phyloP scores from a whole-genome alignment of 139 green algal species.

The Ettlia oleoabundans region DNA sequence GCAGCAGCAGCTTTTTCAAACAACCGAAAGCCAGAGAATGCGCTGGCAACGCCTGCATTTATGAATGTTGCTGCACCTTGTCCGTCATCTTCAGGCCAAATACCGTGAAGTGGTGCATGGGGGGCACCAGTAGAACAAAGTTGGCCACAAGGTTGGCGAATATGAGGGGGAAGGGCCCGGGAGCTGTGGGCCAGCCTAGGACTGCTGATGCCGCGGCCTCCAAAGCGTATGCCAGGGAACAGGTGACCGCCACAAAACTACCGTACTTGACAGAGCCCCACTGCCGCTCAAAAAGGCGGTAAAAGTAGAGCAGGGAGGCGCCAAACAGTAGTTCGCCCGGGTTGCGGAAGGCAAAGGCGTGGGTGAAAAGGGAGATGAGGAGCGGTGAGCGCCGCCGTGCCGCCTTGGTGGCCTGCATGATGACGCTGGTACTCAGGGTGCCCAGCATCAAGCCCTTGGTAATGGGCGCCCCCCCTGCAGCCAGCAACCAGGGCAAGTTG shows the following conservation, averaged over 20 bases:
- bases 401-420: constrained; percentile 43
- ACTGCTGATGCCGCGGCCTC: constrained; percentile 34
- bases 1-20: background rate
- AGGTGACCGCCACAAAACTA: constrained; percentile 44
- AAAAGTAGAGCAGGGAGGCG: constrained; percentile 63
- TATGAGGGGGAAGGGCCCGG: constrained; percentile 59
- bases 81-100: constrained; percentile 66
- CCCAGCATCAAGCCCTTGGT: constrained; percentile 65
- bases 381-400: constrained; percentile 34
- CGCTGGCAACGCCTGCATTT: background rate
- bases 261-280: constrained; percentile 60
- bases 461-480: constrained; percentile 58
- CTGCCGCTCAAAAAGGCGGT: constrained; percentile 69
- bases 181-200: background rate
- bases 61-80: constrained; percentile 52
- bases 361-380: constrained; percentile 24
- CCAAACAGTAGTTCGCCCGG: constrained; percentile 66
- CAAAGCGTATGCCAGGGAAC: constrained; percentile 44
- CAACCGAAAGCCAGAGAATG: background rate
- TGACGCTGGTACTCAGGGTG: constrained; percentile 41
- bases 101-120: constrained; percentile 55
- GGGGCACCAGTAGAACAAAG: constrained; percentile 61
- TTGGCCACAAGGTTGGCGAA: constrained; percentile 71
- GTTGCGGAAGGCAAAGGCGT: constrained; percentile 50
- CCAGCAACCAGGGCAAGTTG: background rate